Base-by-base conservation (phyloP, 331 rosid species). In the Stylosanthes scabra region DNA sequence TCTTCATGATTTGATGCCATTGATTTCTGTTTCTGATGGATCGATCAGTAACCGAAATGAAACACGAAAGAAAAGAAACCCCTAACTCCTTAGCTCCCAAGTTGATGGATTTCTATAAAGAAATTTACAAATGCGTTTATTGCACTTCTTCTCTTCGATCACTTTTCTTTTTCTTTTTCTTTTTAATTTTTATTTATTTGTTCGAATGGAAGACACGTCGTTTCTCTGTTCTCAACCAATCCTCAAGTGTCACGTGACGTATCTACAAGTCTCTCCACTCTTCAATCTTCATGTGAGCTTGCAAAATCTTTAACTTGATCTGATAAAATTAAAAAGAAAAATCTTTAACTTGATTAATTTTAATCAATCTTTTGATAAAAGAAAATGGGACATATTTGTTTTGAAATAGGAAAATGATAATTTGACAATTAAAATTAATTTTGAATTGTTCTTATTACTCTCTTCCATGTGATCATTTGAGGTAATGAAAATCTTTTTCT, bases 1-100 rank as follows among this genome's bases (percentile, higher is more conserved):
- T 63, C 78, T 61, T 49, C 62, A 51, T 49, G 77, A 50, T 27
- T 37, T 42, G 77, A 61, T 11, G 77, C 77, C 78, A 73, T 72
- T 51, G 70, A 44, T 52, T 52, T 8, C 56, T 11, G 54, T 2
- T 47, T 11, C n/a, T 11, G 4, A 40, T 31, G 8, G 52, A 64
- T 44, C 70, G 46, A 64, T 34, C 62, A 57, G 11, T 7, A 20
- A 20, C 25, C 25, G 25, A 20, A 20, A 20, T 20, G 25, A 20
- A 20, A 20, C 25, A 20, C 25, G 9, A 11, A 16, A n/a, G 1
- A 14, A 50, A 46, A 3, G 51, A 56, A 42, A 45, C 51, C 51
- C 74, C 74, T 68, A 68, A n/a, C 55, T 49, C 54, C 7, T 12
- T 49, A 14, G 55, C 51, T 46, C 51, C 51, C 29, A 12, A 15